Evolutionary conservation across 768 basidiomycete genomes (phyloP).

Genomic region (Podaxis sp.): DNA sequence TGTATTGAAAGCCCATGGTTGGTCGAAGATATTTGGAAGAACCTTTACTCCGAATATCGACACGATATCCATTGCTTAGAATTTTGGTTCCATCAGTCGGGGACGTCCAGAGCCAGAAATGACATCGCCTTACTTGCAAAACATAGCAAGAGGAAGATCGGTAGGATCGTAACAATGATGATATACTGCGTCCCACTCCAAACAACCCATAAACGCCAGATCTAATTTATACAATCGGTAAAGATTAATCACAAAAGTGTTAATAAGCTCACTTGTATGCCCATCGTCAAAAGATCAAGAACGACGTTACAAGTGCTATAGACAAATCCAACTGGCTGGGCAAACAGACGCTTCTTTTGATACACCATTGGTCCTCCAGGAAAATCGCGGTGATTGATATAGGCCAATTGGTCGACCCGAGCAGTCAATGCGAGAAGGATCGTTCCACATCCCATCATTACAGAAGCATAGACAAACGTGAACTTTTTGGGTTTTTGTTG

Average conservation of each 20-base stretch:
- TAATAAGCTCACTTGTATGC: not conserved
- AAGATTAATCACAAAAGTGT: not conserved
- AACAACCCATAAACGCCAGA: not conserved
- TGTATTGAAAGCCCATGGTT: not conserved
- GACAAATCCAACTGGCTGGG: not conserved
- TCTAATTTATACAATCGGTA: not conserved
- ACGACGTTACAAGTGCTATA: not conserved
- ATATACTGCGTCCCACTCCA: not conserved
- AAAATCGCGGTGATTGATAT: not conserved
- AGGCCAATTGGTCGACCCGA: not conserved
- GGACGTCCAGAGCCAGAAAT: not conserved
- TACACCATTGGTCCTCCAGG: not conserved
- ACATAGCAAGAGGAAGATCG: not conserved
- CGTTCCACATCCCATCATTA: not conserved
- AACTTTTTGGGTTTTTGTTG: not conserved
- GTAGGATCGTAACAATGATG: not conserved
- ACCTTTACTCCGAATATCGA: too few species aligned
- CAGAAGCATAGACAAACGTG: not conserved
- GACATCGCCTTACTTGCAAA: not conserved
- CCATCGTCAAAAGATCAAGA: not conserved
- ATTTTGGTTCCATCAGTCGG: not conserved
- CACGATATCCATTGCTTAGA: too few species aligned
- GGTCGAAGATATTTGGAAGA: too few species aligned
- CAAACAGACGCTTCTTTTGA: not conserved
- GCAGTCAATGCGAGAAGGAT: not conserved